These are phyloP conservation scores for Malus fusca DNA, from an alignment of 306 rosid species.

Conservation along the genomic window DNA sequence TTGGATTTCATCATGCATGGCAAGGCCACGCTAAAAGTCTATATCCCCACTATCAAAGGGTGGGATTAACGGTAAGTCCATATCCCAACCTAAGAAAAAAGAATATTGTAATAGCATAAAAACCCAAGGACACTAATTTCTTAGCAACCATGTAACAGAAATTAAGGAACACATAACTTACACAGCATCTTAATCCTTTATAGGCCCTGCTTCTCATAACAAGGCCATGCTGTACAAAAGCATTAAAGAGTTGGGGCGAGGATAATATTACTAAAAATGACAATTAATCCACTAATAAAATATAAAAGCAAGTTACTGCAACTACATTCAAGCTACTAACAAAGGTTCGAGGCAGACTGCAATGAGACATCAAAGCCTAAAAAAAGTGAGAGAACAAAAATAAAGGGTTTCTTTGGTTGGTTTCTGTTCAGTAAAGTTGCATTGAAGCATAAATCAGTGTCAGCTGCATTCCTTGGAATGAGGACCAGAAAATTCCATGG, in stretches of 20 bases:
- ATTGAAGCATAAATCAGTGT: neutral
- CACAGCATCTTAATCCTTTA: neutral
- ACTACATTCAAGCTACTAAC: neutral
- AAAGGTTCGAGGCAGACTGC: neutral
- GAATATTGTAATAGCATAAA: neutral
- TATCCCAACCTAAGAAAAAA: neutral
- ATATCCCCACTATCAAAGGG: no score
- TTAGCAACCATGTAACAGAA: neutral
- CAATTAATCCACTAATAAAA: neutral
- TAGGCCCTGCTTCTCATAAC: neutral
- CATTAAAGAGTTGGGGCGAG: neutral
- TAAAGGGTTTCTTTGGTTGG: neutral
- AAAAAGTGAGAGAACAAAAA: neutral
- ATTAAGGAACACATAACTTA: neutral
- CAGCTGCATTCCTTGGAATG: neutral
- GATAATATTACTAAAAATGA: neutral
- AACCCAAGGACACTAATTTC: neutral
- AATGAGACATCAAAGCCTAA: neutral
- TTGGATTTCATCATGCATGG: neutral
- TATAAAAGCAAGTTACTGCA: neutral
- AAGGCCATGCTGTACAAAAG: neutral
- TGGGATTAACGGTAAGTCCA: neutral
- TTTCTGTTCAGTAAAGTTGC: neutral
- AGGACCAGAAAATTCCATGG: neutral
- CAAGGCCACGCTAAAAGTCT: no score